Evolutionary conservation across 2,329 filamentous ascomycete genomes (phyloP), one percentile per base, ranked within the genome.

Genomic region (Sclerotinia trifoliorum): DNA sequence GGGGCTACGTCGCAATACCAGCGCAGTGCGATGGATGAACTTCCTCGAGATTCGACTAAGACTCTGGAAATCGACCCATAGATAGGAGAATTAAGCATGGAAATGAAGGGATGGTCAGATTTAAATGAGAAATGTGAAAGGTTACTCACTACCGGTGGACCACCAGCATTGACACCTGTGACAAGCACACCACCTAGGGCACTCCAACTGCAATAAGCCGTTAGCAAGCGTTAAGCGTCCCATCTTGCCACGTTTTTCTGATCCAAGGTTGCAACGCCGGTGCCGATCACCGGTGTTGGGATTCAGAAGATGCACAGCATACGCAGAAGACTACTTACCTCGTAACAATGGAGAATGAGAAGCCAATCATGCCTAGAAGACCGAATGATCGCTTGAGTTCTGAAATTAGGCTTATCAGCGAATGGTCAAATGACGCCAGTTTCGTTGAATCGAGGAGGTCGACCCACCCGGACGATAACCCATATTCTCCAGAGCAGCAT

Each of bases 311-410:
- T 54, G 48, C 48, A 70, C 60, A 61, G 70, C 77, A 70, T 71
- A 81, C 15, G 60, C 60, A 51, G 32, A 51, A 51, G 32, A 60
- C 29, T 26, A 42, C 60, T 63, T 39, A 35, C 80, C 80, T 83
- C 44, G 85, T 86, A 55, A 88, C 83, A 57, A 87, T 84, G 68
- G 80, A 83, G 75, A 88, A 87, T 57, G 81, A 83, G 77, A 88
- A 87, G 0, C 84, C 85, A 46, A 87, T 80, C 83, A 87, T 87
- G 48, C 84, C 84, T 39, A 86, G 71, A 7, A 86, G 75, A 13
- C 83, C 80, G 71, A 87, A 87, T 11, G 80, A 83, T 11, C 85
- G 83, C 74, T 85, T 85, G 71, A 87, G 80, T 75, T 87, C 84
- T 84, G 69, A 32, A 62, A 29, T 29, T 64, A 61, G 44, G 48